A percentile compares a stretch with the other conserved stretches of the same genome.
Conservation (phyloP, 805 yeast genomes). For the Candida namnaoensis region DNA sequence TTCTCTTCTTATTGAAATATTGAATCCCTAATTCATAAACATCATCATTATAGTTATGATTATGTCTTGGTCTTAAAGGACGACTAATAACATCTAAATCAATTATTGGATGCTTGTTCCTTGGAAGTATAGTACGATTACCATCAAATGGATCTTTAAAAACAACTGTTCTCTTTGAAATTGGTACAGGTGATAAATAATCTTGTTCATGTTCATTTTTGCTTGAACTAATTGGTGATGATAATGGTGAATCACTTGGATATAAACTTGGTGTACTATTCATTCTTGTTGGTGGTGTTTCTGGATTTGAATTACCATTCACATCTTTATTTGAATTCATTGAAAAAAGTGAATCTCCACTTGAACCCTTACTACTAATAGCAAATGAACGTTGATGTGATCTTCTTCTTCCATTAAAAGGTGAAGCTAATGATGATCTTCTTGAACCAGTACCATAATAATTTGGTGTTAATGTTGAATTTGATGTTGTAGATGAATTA, state of each 20-base stretch:
- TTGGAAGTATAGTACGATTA: too few relatives aligned
- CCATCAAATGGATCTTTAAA: not conserved
- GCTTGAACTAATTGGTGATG: too few relatives aligned
- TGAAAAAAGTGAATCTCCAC: not conserved
- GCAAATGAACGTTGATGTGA: conserved; percentile 1
- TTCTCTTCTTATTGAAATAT: too few relatives aligned
- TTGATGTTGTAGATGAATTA: not conserved
- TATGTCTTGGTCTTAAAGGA: conserved; percentile 6
- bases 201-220: too few relatives aligned
- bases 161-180: not conserved
- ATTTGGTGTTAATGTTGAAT: not conserved
- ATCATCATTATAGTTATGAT: too few relatives aligned
- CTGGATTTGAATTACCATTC: not conserved
- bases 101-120: conserved; percentile 3
- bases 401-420: not conserved
- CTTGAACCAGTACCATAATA: not conserved
- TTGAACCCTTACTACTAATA: not conserved
- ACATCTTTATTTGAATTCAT: not conserved
- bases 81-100: conserved; percentile 8
- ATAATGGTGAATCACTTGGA: too few relatives aligned
- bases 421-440: too few relatives aligned
- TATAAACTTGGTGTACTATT: too few relatives aligned
- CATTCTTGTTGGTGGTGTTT: not conserved
- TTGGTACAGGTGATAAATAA: too few relatives aligned
- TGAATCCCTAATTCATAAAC: too few relatives aligned